Base-by-base conservation (phyloP, 805 yeast species). In the Yamadazyma akitaensis region DNA sequence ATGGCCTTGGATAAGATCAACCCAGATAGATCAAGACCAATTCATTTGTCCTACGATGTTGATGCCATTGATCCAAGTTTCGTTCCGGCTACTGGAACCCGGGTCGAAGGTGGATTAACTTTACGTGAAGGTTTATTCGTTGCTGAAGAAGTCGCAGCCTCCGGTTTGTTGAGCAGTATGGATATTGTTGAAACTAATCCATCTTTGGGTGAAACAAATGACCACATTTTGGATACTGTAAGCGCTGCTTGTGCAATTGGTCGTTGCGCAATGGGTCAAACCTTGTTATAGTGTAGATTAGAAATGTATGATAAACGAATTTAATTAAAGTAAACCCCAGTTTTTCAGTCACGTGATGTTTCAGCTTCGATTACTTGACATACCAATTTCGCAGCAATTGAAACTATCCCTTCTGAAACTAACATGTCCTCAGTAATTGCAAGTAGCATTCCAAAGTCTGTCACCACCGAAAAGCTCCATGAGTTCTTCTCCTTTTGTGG, bases 1-100 rank as follows among this genome's bases (percentile, higher is more conserved):
- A 87, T 87, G 94, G 98, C 99, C 1, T 67, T 92, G 49, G 81
- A 82, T 51, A 76, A 77, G 25, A 73, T 94, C 56, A 86, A 86
- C 67, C 96, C 96, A 13, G 76, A 79, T 45, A 71, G 76, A 45
- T 67, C 77, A 12, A 55, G 55, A 40, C 98, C 99, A 42, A 77
- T 94, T 52, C 97, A 92, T 72, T 69, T 94, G 54, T 85, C 95
- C 24, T 92, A 91, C 63, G 99, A 92, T 62, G 97, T 92, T 37
- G 99, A 92, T 68, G 97, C 97, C 37, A 84, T 94, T 48, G 99
- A 92, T 67, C 98, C 98, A 40, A 76, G 82, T 51, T 90, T 75
- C 61, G 97, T 94, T 12, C 97, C 97, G 16, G 96, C 97, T 34
- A 92, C 99, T 1, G 99, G 99, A 45, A 94, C 99, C 1, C 92